Percentiles rank a stretch among this genome's conserved stretches.
These are phyloP conservation scores for Fusarium praegraminearum DNA, from an alignment of 2,329 filamentous ascomycete genomes.

Conservation along the genomic window DNA sequence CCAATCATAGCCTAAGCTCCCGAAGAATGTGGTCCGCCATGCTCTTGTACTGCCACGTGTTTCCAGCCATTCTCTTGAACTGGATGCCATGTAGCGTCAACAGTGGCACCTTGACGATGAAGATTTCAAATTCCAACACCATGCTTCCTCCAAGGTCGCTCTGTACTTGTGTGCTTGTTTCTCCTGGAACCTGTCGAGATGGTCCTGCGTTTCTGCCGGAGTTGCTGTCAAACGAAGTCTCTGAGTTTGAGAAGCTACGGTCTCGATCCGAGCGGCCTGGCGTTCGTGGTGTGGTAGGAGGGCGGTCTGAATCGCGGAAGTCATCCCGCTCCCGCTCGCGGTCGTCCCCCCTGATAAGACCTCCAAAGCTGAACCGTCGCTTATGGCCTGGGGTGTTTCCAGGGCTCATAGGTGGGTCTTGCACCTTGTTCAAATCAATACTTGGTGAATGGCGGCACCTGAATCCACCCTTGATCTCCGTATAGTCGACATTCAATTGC, in stretches of 20 bases:
- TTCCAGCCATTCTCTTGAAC: slow-evolving; percentile 95
- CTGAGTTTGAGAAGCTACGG: slow-evolving; percentile 86
- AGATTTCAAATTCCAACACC: slow-evolving; percentile 91
- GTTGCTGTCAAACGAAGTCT: slow-evolving; percentile 83
- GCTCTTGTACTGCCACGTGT: slow-evolving; percentile 98
- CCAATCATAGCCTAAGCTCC: slow-evolving; percentile 79
- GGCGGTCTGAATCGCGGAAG: slow-evolving; percentile 68
- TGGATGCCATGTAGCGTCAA: slow-evolving; percentile 95
- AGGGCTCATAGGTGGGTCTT: slow-evolving; percentile 72
- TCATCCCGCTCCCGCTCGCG: slow-evolving; percentile 80
- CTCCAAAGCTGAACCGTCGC: slow-evolving; percentile 87
- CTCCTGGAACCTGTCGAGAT: slow-evolving; percentile 75
- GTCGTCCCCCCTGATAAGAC: slow-evolving; percentile 67
- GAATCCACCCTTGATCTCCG: slow-evolving; percentile 94
- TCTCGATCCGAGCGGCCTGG: slow-evolving; percentile 66
- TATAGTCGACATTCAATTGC: slow-evolving; percentile 89
- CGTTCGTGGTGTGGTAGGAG: slow-evolving; percentile 57
- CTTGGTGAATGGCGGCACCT: slow-evolving; percentile 88
- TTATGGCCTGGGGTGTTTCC: slow-evolving; percentile 70
- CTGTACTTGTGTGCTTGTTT: slow-evolving; percentile 92
- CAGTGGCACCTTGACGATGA: slow-evolving; percentile 96
- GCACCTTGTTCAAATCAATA: slow-evolving; percentile 83
- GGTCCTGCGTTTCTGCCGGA: slow-evolving; percentile 64
- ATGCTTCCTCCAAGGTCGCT: slow-evolving; percentile 88
- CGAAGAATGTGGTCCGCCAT: slow-evolving; percentile 96